Percentiles rank a stretch among this genome's conserved stretches.
These are phyloP conservation scores for Globisporangium nagaii DNA, from an alignment of 352 stramenopile genomes.

Conservation along the genomic window DNA sequence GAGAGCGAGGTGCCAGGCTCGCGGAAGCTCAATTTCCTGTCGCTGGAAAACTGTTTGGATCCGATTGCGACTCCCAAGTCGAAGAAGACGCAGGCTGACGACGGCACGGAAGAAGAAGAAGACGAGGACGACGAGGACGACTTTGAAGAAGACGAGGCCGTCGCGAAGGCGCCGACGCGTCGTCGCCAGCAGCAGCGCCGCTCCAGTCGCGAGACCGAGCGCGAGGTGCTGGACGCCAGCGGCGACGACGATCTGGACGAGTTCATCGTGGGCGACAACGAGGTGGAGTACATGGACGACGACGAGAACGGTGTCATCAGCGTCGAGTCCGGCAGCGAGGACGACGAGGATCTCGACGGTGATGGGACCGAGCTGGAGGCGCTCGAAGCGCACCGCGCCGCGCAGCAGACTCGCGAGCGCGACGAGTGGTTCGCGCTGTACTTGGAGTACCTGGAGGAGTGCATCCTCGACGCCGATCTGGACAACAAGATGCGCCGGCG, in stretches of 20 bases:
- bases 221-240: slow-evolving; percentile 38
- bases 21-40: slow-evolving; percentile 54
- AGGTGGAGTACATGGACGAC: slow-evolving; percentile 86
- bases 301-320: slow-evolving; percentile 71
- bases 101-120: slow-evolving; percentile 20
- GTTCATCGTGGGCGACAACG: slow-evolving; percentile 74
- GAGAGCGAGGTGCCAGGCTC: slow-evolving; percentile 20
- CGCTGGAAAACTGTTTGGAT: slow-evolving; percentile 68
- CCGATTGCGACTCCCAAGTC: slow-evolving; percentile 14
- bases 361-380: slow-evolving; percentile 29
- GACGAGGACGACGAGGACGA: slow-evolving; percentile 27
- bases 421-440: slow-evolving; percentile 85
- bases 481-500: slow-evolving; percentile 51
- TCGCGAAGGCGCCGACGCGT: slow-evolving; percentile 5
- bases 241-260: slow-evolving; percentile 68
- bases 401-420: slow-evolving; percentile 48
- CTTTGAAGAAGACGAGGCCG: slow-evolving; percentile 24
- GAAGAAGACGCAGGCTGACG: slow-evolving; percentile 15
- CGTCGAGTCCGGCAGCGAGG: slow-evolving; percentile 42
- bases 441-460: slow-evolving; percentile 72
- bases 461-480: slow-evolving; percentile 52
- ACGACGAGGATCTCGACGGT: slow-evolving; percentile 23
- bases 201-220: slow-evolving; percentile 12
- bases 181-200: slow-evolving; percentile 13
- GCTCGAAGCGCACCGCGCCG: slow-evolving; percentile 24